Percentiles rank a stretch among this genome's conserved stretches.
phyloP scores from a whole-genome alignment of 2,329 filamentous ascomycete genomes.

The Fusarium sp. region DNA sequence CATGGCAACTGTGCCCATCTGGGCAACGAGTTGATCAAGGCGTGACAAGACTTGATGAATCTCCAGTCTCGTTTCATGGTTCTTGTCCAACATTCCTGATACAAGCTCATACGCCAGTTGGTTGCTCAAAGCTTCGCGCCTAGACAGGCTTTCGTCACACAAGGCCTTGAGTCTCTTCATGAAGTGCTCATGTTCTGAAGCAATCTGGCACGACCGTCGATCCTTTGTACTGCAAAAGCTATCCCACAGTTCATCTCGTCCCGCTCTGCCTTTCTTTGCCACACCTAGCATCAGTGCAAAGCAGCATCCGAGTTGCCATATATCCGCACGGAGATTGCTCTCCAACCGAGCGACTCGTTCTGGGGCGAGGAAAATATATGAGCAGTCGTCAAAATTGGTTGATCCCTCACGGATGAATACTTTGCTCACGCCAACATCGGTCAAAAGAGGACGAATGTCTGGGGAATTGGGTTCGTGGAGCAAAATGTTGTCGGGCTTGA shows the following conservation, averaged over 20 bases:
- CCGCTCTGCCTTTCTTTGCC: neutral
- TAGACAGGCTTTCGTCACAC: neutral
- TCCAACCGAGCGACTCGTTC: neutral
- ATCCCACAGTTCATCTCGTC: accelerated
- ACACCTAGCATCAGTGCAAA: neutral
- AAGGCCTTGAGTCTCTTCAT: neutral
- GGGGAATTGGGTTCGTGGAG: neutral
- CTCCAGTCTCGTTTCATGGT: neutral
- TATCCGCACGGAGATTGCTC: neutral
- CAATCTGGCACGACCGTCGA: neutral
- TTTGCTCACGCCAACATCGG: neutral
- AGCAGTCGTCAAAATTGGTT: neutral
- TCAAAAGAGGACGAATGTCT: accelerated
- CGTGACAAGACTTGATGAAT: neutral
- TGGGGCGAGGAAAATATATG: neutral
- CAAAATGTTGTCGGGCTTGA: neutral
- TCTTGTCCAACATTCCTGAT: neutral
- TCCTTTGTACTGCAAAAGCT: neutral
- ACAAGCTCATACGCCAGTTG: neutral
- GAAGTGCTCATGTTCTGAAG: neutral
- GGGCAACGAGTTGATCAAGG: neutral
- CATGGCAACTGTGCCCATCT: too few species aligned
- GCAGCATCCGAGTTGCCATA: neutral
- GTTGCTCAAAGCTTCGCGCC: neutral
- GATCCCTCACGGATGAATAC: neutral